Conservation (phyloP, 768 basidiomycete genomes). For the Roridomyces roridus region DNA sequence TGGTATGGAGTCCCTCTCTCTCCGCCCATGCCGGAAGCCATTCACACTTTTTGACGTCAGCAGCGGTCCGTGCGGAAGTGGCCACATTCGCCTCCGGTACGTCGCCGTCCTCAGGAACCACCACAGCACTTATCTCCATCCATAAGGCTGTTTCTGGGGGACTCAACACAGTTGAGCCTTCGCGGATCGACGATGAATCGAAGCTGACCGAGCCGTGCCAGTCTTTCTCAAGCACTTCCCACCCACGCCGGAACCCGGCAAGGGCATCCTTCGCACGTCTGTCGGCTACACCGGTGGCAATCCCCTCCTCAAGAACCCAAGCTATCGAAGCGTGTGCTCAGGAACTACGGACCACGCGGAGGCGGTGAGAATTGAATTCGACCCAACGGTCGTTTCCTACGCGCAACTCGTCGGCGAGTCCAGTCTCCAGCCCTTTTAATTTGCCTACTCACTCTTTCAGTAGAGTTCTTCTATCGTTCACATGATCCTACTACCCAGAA, state of each 20-base stretch:
- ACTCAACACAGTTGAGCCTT: constrained; percentile 63
- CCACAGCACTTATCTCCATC: constrained; percentile 19
- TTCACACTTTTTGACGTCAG: no score
- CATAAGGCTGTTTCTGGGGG: constrained; percentile 85
- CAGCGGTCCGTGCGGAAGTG: constrained; percentile 33
- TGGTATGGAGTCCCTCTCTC: background rate
- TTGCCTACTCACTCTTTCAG: background rate
- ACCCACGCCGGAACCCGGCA: constrained; percentile 57
- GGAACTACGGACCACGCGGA: constrained; percentile 91
- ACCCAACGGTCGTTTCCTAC: constrained; percentile 78
- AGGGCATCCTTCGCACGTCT: constrained; percentile 74
- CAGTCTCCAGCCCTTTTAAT: background rate
- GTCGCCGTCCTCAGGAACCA: background rate
- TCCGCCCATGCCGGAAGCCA: background rate
- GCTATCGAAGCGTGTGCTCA: constrained; percentile 77
- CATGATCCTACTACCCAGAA: constrained; percentile 91
- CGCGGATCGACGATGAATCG: no score
- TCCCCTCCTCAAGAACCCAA: constrained; percentile 56
- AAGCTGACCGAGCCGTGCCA: no score
- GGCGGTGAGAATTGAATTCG: constrained; percentile 85
- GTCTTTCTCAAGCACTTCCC: constrained; percentile 81
- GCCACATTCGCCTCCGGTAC: constrained; percentile 48
- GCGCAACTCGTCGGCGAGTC: constrained; percentile 84
- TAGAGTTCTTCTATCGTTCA: constrained; percentile 94
- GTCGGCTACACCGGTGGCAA: constrained; percentile 87